These are phyloP conservation scores for Pleurotus citrinopileatus DNA, from an alignment of 768 basidiomycete species.

Conservation along the genomic window DNA sequence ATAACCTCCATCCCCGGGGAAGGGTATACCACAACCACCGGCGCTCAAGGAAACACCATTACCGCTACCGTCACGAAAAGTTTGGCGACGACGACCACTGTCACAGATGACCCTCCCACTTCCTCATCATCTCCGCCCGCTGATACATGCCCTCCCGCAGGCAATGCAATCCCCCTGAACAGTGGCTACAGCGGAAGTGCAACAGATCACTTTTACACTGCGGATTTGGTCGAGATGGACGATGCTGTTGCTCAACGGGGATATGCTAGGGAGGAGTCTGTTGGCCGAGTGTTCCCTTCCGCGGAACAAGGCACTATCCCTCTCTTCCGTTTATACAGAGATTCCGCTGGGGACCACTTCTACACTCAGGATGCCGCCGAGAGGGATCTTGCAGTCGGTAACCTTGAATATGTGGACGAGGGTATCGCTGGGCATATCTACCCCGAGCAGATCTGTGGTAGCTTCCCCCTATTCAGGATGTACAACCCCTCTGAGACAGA, in stretches of 20 bases:
- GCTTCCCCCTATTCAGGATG: not conserved
- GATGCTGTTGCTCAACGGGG: not conserved
- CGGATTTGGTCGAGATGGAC: not conserved
- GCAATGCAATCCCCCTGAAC: constrained; percentile 8
- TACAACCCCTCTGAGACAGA: not conserved
- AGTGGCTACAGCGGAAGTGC: constrained; percentile 11
- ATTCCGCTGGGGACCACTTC: constrained; percentile 10
- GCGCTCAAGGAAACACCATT: not conserved
- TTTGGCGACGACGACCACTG: not conserved
- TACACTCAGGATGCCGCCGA: constrained; percentile 14
- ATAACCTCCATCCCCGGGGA: not conserved
- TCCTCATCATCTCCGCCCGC: not conserved
- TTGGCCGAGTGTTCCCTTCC: constrained; percentile 6
- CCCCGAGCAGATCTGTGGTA: not conserved
- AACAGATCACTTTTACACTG: constrained; percentile 11
- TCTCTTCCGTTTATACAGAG: constrained; percentile 13
- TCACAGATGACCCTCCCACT: not conserved
- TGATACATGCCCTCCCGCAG: not conserved
- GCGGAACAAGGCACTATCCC: constrained; percentile 10
- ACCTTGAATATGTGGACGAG: not conserved
- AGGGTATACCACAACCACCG: not conserved
- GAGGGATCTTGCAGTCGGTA: not conserved
- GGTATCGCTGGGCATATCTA: constrained; percentile 1
- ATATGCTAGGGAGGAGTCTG: not conserved
- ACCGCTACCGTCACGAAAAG: not conserved